Evolutionary conservation across 2,329 filamentous ascomycete genomes (phyloP).

Genomic region (Echinosphaeria canescens): DNA sequence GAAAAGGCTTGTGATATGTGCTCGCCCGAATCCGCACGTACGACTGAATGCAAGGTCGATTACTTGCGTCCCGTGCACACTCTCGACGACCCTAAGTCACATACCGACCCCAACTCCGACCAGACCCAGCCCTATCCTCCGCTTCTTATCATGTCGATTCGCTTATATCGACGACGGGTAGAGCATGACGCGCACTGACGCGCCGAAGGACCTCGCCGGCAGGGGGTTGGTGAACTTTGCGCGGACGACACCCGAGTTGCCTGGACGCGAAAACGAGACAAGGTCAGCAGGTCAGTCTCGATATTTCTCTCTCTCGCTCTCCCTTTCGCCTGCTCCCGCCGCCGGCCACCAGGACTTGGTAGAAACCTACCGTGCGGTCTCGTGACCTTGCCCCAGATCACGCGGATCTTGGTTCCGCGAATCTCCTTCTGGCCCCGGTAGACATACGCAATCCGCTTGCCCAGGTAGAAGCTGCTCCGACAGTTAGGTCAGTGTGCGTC

Average conservation of each 20-base stretch:
- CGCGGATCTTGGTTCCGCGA: conserved; percentile 93
- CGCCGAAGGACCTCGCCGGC: conserved; percentile 85
- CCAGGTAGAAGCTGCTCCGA: conserved; percentile 62
- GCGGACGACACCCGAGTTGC: conserved; percentile 92
- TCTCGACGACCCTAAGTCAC: too few relatives aligned
- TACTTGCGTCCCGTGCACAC: too few relatives aligned
- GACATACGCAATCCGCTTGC: conserved; percentile 98
- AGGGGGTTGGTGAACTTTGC: conserved; percentile 92
- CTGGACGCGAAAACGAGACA: conserved; percentile 54
- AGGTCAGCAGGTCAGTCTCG: conserved; percentile 3
- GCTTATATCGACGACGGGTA: too few relatives aligned
- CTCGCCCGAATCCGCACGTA: too few relatives aligned
- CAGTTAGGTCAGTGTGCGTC: conserved; percentile 1
- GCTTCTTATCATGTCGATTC: too few relatives aligned
- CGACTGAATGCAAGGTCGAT: too few relatives aligned
- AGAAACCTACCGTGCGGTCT: conserved; percentile 62
- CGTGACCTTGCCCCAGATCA: conserved; percentile 98
- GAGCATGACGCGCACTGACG: conserved; percentile 85
- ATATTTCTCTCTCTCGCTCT: too few relatives aligned
- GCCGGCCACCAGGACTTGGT: too few relatives aligned
- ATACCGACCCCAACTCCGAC: too few relatives aligned
- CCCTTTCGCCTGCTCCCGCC: too few relatives aligned
- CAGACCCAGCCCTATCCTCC: too few relatives aligned
- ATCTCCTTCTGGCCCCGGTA: conserved; percentile 92
- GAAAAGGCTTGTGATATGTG: too few relatives aligned